Conservation (phyloP, 2,329 filamentous ascomycete genomes). For the Trichocomaceae sp. region DNA sequence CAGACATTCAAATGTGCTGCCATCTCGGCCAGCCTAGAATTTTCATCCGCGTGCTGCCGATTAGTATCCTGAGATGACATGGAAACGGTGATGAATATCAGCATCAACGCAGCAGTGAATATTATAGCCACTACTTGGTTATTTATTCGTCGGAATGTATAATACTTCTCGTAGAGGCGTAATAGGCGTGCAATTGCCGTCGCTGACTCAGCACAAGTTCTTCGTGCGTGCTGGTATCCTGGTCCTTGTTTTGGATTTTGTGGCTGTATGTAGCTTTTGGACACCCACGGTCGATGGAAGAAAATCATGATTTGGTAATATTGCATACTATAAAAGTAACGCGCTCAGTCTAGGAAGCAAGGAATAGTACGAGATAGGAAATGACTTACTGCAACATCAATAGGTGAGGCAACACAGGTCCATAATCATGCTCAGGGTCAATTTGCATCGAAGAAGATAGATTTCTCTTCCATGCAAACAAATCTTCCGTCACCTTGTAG, state of each 20-base stretch:
- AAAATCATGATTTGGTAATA: slow-evolving; percentile 41
- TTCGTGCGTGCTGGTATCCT: slow-evolving; percentile 39
- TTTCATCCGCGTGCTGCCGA: slow-evolving; percentile 17
- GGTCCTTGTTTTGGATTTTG: slow-evolving; percentile 36
- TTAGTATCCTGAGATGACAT: slow-evolving; percentile 22
- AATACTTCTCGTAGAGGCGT: slow-evolving; percentile 36
- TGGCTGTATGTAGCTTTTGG: slow-evolving; percentile 38
- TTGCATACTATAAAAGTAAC: slow-evolving; percentile 31
- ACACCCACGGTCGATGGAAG: slow-evolving; percentile 41
- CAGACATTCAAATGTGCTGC: slow-evolving; percentile 35
- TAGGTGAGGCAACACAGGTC: slow-evolving; percentile 34
- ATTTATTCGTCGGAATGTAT: slow-evolving; percentile 40
- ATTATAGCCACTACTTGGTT: slow-evolving; percentile 41
- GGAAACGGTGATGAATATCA: slow-evolving; percentile 34
- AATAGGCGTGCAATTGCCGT: slow-evolving; percentile 36
- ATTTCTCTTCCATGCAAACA: slow-evolving; percentile 38
- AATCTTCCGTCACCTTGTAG: slow-evolving; percentile 30
- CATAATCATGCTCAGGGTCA: slow-evolving; percentile 27
- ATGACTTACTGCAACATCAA: slow-evolving; percentile 35
- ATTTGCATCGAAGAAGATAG: slow-evolving; percentile 33
- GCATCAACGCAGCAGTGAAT: slow-evolving; percentile 39
- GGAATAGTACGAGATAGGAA: not conserved
- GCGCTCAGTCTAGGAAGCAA: not conserved
- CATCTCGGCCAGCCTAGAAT: slow-evolving; percentile 19
- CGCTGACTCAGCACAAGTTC: slow-evolving; percentile 39